Evolutionary conservation across 805 yeast genomes (phyloP).

Genomic region (Metschnikowia shivogae): DNA sequence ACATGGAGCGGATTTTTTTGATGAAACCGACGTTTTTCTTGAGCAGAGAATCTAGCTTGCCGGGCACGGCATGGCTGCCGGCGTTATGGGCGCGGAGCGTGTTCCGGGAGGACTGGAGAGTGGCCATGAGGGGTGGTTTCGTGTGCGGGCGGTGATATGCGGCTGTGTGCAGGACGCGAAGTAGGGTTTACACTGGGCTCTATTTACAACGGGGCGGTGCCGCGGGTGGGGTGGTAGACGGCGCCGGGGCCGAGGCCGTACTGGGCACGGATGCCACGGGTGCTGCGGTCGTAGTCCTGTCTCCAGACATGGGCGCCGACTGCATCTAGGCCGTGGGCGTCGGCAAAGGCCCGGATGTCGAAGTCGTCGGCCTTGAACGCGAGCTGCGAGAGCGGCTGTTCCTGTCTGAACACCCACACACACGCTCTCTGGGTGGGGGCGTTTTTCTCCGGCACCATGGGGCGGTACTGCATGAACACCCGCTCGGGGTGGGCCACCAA

Average conservation of each 20-base stretch:
- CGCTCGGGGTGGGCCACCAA: conserved; percentile 31
- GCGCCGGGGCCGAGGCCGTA: conserved; percentile 74
- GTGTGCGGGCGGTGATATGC: not conserved
- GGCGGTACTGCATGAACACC: conserved; percentile 55
- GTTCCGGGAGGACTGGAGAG: not conserved
- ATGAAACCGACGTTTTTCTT: conserved; percentile 81
- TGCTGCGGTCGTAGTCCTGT: conserved; percentile 74
- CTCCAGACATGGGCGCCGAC: conserved; percentile 94
- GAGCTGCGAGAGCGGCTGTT: conserved; percentile 13
- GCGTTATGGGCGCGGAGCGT: not conserved
- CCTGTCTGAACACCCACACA: conserved; percentile 87
- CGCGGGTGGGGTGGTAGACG: conserved; percentile 65
- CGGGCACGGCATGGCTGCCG: not conserved
- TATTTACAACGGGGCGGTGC: conserved; percentile 25
- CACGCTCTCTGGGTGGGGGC: conserved; percentile 76
- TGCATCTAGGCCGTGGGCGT: conserved; percentile 53
- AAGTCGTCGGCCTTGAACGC: conserved; percentile 46
- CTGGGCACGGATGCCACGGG: conserved; percentile 59
- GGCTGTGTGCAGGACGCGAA: not conserved
- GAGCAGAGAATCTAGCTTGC: conserved; percentile 64
- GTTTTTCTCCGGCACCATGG: conserved; percentile 89
- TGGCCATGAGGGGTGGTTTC: not conserved
- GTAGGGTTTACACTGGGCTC: not conserved
- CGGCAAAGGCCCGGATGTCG: conserved; percentile 67
- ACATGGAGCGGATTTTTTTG: conserved; percentile 58